phyloP scores from a whole-genome alignment of 1,284 basidiomycete genomes.

The Austroboletus novae-zelandiae region DNA sequence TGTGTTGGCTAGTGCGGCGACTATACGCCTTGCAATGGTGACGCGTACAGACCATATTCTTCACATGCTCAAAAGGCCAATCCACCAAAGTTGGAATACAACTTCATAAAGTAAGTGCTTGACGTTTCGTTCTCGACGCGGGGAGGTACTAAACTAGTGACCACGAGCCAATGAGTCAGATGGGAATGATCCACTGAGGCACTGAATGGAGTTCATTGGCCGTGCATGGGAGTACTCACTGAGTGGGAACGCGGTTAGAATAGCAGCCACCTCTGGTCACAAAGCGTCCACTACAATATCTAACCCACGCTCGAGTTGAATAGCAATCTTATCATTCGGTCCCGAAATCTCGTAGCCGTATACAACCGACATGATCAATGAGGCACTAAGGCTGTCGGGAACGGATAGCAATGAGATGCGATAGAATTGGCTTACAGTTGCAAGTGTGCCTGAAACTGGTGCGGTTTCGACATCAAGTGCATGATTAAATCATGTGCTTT shows the following conservation, averaged over 20 bases:
- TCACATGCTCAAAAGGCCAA: slow-evolving; percentile 21
- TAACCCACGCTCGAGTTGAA: slow-evolving; percentile 9
- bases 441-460: slow-evolving; percentile 8
- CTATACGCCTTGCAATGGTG: background rate
- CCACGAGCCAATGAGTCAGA: background rate
- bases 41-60: slow-evolving; percentile 18
- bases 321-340: slow-evolving; percentile 19
- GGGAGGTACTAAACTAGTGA: slow-evolving; percentile 19
- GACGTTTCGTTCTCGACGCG: slow-evolving; percentile 20
- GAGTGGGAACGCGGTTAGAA: slow-evolving; percentile 17
- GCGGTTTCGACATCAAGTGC: slow-evolving; percentile 5
- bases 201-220: background rate
- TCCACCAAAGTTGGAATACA: slow-evolving; percentile 13
- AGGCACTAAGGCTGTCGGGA: slow-evolving; percentile 16
- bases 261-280: slow-evolving; percentile 19
- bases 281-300: slow-evolving; percentile 12
- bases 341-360: slow-evolving; percentile 19
- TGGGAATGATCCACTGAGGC: background rate
- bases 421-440: no score
- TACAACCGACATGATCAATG: slow-evolving; percentile 24
- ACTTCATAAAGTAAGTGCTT: slow-evolving; percentile 7
- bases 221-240: slow-evolving; percentile 10
- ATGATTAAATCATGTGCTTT: slow-evolving; percentile 21
- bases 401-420: background rate
- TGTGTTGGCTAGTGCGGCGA: no score